A percentile compares a stretch with the other conserved stretches of the same genome.
Evolutionary conservation across 805 yeast genomes (phyloP).

Genomic region (Yarrowia deformans): DNA sequence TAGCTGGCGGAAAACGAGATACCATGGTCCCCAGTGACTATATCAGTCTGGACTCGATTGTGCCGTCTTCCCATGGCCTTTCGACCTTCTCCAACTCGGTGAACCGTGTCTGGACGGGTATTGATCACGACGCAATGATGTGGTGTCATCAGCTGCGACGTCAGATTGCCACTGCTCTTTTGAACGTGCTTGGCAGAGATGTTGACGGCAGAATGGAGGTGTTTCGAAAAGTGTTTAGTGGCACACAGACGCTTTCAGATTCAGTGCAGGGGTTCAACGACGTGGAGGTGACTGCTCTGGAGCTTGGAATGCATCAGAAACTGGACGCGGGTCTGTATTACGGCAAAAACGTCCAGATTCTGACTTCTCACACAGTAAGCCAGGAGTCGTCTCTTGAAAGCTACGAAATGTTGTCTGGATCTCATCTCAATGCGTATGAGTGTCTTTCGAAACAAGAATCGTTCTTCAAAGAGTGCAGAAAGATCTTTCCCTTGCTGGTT

Average conservation of each 20-base stretch:
- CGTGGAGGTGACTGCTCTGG: constrained; percentile 35
- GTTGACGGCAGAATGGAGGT: constrained; percentile 64
- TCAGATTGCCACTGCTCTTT: constrained; percentile 64
- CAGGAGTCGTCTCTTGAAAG: background rate
- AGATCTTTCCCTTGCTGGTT: background rate
- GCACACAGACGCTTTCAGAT: constrained; percentile 44
- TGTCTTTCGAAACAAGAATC: background rate
- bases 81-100: constrained; percentile 85
- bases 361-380: constrained; percentile 24
- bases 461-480: background rate
- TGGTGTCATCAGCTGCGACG: constrained; percentile 92
- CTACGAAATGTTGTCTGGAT: background rate
- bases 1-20: constrained; percentile 88
- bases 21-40: constrained; percentile 90
- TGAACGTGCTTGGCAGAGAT: constrained; percentile 64
- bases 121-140: constrained; percentile 92
- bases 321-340: constrained; percentile 35
- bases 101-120: constrained; percentile 90
- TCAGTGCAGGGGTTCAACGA: constrained; percentile 5
- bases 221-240: constrained; percentile 55
- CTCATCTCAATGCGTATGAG: background rate
- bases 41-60: constrained; percentile 71
- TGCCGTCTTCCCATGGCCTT: constrained; percentile 80
- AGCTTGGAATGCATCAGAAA: constrained; percentile 12
- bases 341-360: constrained; percentile 34